Evolutionary conservation across 257 asterid genomes (phyloP), one percentile per base, ranked within the genome.

Genomic region (Buddleja alternifolia): DNA sequence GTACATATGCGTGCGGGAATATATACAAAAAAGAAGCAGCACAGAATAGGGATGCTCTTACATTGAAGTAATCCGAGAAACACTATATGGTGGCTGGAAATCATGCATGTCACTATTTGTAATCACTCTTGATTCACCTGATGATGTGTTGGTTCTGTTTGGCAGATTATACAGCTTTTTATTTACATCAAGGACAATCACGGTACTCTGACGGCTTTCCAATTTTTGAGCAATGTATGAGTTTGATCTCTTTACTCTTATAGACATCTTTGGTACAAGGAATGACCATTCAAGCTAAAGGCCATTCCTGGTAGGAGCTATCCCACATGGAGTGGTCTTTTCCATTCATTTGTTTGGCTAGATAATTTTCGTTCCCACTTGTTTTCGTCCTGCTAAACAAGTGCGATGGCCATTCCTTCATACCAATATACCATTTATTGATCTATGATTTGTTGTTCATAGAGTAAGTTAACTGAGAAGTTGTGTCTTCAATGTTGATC

Each of bases 121-220:
- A 46, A 17, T 57, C 72, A 39, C 41, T 75, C 55, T 73, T 53
- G 8, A 24, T 54, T 75, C 23, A 69, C 69, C 74, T 84, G 60
- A 72, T 71, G 21, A 65, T 63, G 47, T 73, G 54, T 24, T 44
- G 52, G 24, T 77, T 71, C 61, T 65, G 55, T 76, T 71, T 78
- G 73, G 70, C 97, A 94, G 99, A 82, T 87, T 42, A 89, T 91
- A 70, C 88, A 88, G 12, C 97, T 94, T 77, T 94, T 94, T 84
- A 71, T 74, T 73, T 81, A 87, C 82, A 81, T 91, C 75, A 81
- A 94, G 88, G 93, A 94, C 75, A 83, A 91, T 66, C 95, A 85
- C 47, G 99, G 99, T 69, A 67, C 78, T 55, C 77, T 78, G 71
- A 70, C 63, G 77, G 96, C 97, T 78, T 94, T 89, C 86, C 95